phyloP scores from a whole-genome alignment of 164 flowering plant genomes.

The Stephania japonica region DNA sequence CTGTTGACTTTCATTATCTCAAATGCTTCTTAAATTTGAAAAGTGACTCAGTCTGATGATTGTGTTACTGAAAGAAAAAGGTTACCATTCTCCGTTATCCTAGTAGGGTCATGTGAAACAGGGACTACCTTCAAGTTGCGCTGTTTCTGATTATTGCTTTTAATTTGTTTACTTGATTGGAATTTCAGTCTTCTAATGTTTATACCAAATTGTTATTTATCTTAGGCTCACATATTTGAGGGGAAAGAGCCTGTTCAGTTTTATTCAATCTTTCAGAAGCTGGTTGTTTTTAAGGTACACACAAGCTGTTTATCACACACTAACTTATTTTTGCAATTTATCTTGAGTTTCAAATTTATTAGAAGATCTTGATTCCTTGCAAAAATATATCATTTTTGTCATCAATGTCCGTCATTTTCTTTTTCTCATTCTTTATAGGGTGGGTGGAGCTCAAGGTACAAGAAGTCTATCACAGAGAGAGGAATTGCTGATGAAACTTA shows the following conservation, averaged over 20 bases:
- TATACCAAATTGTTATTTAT: slow-evolving; percentile 3
- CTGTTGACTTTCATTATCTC: no score
- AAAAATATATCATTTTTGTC: neutral
- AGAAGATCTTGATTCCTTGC: neutral
- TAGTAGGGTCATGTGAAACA: neutral
- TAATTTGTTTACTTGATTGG: neutral
- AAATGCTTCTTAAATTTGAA: no score
- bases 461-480: slow-evolving; percentile 33
- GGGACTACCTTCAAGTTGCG: neutral
- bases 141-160: neutral
- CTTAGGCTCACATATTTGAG: slow-evolving; percentile 57
- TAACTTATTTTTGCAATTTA: neutral
- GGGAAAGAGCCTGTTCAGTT: slow-evolving; percentile 59
- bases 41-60: no score
- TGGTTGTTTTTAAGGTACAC: slow-evolving; percentile 62
- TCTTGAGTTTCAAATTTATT: slow-evolving; percentile 2
- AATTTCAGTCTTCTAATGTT: neutral
- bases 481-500: slow-evolving; percentile 40
- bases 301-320: neutral
- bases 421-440: slow-evolving; percentile 33
- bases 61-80: no score
- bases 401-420: neutral
- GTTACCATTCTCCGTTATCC: no score
- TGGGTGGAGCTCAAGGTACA: slow-evolving; percentile 41
- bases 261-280: slow-evolving; percentile 43